Conservation (phyloP, 257 asterid genomes). For the Gentiana macrophylla region DNA sequence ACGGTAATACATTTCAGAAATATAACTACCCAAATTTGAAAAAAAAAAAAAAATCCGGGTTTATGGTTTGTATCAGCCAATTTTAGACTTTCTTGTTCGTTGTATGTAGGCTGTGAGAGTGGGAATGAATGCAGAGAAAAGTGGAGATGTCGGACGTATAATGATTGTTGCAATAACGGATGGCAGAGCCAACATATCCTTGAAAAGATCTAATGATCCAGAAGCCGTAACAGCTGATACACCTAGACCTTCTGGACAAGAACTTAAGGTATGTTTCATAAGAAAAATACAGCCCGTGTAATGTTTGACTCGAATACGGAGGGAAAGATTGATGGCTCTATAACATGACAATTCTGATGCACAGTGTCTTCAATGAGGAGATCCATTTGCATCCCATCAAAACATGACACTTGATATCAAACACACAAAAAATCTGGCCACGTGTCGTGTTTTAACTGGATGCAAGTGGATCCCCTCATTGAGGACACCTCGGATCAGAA, state of each 20-base stretch:
- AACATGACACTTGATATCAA: too few relatives aligned
- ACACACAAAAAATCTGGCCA: too few relatives aligned
- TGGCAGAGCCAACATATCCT: slow-evolving; percentile 94
- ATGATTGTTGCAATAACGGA: slow-evolving; percentile 96
- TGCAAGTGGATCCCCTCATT: too few relatives aligned
- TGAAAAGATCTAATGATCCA: slow-evolving; percentile 79
- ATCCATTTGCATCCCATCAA: too few relatives aligned
- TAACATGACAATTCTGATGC: too few relatives aligned
- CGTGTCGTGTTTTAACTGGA: too few relatives aligned
- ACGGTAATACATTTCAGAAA: slow-evolving; percentile 37
- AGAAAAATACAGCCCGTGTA: not conserved
- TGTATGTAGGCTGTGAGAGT: slow-evolving; percentile 81
- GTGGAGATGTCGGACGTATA: slow-evolving; percentile 94
- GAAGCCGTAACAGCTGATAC: slow-evolving; percentile 61
- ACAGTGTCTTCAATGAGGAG: too few relatives aligned
- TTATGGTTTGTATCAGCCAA: too few relatives aligned
- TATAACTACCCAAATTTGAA: not conserved
- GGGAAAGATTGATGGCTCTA: too few relatives aligned
- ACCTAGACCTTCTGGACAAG: slow-evolving; percentile 81
- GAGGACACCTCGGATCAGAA: too few relatives aligned
- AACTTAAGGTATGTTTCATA: slow-evolving; percentile 48
- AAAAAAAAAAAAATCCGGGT: too few relatives aligned
- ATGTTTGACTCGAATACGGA: too few relatives aligned
- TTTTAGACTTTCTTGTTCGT: not conserved
- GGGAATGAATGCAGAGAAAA: slow-evolving; percentile 95